Evolutionary conservation across 1,284 basidiomycete species (phyloP).

Genomic region (Singerocomus inundabilis): DNA sequence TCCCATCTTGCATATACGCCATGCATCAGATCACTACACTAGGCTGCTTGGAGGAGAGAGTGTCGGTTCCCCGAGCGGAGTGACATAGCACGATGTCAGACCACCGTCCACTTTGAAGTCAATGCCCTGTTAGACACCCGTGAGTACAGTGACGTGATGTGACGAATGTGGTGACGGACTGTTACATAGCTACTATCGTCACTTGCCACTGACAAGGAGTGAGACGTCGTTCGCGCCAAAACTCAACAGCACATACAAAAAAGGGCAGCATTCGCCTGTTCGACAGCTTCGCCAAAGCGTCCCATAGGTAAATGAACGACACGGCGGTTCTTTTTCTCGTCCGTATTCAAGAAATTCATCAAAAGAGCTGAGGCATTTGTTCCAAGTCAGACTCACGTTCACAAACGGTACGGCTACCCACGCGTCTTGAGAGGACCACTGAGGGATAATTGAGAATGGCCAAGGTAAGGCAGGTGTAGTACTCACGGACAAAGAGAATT

Average conservation of each 20-base stretch:
- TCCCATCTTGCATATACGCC: background rate
- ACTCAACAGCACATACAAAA: conserved; percentile 64
- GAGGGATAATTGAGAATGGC: conserved; percentile 11
- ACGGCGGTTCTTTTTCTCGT: conserved; percentile 90
- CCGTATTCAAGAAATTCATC: conserved; percentile 98
- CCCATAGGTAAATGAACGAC: conserved; percentile 95
- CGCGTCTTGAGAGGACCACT: conserved; percentile 92
- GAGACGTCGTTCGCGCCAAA: background rate
- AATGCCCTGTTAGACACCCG: conserved; percentile 61
- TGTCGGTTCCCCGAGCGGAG: conserved; percentile 67
- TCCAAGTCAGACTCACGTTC: background rate
- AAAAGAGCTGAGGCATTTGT: conserved; percentile 62
- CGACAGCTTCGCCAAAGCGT: conserved; percentile 93
- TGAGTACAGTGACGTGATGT: conserved; percentile 13
- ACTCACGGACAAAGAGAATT: conserved; percentile 94
- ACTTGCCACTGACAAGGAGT: conserved; percentile 59
- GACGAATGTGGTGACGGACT: conserved; percentile 42
- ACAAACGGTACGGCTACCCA: conserved; percentile 37
- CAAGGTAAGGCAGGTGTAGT: conserved; percentile 13
- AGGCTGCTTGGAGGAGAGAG: conserved; percentile 68
- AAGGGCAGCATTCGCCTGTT: conserved; percentile 87
- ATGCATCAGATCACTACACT: conserved; percentile 24
- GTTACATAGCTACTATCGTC: conserved; percentile 86
- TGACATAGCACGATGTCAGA: conserved; percentile 86
- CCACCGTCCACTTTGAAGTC: conserved; percentile 96